Base-by-base conservation (phyloP, 2,329 filamentous ascomycete species). In the Cladosporium cucumerinum region DNA sequence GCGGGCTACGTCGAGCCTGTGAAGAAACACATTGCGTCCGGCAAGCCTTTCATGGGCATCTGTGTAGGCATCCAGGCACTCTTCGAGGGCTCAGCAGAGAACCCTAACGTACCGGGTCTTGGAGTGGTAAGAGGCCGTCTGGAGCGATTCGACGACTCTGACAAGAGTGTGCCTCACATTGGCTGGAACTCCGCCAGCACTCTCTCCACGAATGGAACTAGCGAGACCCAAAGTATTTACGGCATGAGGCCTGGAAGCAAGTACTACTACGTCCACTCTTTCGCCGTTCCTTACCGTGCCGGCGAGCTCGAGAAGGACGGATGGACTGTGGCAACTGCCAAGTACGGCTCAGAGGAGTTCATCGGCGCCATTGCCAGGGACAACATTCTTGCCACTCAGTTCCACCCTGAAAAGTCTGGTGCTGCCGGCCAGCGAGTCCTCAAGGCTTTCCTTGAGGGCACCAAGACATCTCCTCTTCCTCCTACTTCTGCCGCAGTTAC, bases 221-320 rank as follows among this genome's bases (percentile, higher is more conserved):
- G 74, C 70, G 67, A 73, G 3, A 74, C 79, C 21, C 79, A 85
- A 68, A 85, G 82, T 70, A 85, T 98, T 65, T 97, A 94, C 77
- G 93, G 90, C 65, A 80, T 99, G 62, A 82, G 86, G 30, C 88
- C 91, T 0, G 84, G 85, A 61, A 96, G 91, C 75, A 99, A 98
- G 78, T 99, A 99, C 82, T 99, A 99, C 81, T 99, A 99, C 75
- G 94, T 99, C 64, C 95, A 99, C 82, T 93, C 92, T 2, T 99
- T 95, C 79, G 93, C 93, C 65, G 89, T 87, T 28, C 89, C 89
- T 3, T 97, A 97, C 76, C 79, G 80, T 61, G 79, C 85, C 54
- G 91, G 90, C 39, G 84, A 89, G 69, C 83, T 97, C 14, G 93
- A 97, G 78, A 82, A 82, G 63, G 85, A 90, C 36, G 95, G 94